Evolutionary conservation across 768 basidiomycete species (phyloP).

Genomic region (Rhodotorula toruloides): DNA sequence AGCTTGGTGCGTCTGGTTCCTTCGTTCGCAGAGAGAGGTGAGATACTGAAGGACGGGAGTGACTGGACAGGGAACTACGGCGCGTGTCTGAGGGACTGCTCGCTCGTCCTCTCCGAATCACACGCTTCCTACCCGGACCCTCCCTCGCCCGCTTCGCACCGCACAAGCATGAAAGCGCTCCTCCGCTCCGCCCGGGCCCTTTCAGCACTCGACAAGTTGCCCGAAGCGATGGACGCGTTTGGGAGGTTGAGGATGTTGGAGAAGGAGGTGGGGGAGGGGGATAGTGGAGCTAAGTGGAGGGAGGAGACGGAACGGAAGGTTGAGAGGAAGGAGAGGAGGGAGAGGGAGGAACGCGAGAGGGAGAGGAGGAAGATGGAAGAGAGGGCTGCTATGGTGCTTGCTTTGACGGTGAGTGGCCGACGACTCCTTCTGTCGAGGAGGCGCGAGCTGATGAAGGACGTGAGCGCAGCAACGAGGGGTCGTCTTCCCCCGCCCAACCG

Average conservation of each 20-base stretch:
- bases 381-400: constrained; percentile 55
- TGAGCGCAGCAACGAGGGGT: constrained; percentile 65
- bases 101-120: constrained; percentile 54
- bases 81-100: constrained; percentile 76
- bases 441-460: background rate
- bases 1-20: constrained; percentile 60
- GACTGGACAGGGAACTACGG: constrained; percentile 71
- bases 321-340: constrained; percentile 36
- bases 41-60: background rate
- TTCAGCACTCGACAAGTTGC: constrained; percentile 63
- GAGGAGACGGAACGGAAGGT: constrained; percentile 50
- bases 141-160: constrained; percentile 50
- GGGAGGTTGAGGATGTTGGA: constrained; percentile 59
- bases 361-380: constrained; percentile 49
- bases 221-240: constrained; percentile 81
- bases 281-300: constrained; percentile 54
- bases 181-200: constrained; percentile 80
- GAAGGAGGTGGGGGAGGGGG: constrained; percentile 44
- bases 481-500: constrained; percentile 52
- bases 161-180: constrained; percentile 69
- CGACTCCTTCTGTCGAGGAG: background rate
- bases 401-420: constrained; percentile 58
- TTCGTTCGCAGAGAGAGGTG: background rate
- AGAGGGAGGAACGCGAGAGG: constrained; percentile 45
- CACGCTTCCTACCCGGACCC: constrained; percentile 27